phyloP scores from a whole-genome alignment of 148 eudicot genomes.

The Oxyria digyna region DNA sequence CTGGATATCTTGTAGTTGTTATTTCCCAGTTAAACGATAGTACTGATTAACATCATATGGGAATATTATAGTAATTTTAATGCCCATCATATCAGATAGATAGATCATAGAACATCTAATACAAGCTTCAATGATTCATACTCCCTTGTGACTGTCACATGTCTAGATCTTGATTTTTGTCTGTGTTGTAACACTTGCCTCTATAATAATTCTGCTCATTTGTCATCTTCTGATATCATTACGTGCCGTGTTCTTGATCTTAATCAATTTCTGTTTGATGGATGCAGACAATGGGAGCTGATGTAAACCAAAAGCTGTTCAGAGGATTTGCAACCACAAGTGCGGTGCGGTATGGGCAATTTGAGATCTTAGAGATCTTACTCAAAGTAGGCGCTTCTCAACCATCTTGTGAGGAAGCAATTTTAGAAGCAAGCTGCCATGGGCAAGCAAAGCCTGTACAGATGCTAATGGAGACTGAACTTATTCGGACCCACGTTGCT shows the following conservation, averaged over 20 bases:
- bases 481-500: slow-evolving; percentile 68
- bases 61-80: not conserved
- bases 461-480: slow-evolving; percentile 68
- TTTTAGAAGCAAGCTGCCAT: slow-evolving; percentile 72
- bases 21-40: not conserved
- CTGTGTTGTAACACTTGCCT: not conserved
- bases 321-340: slow-evolving; percentile 74
- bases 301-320: slow-evolving; percentile 77
- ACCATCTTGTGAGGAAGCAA: slow-evolving; percentile 92
- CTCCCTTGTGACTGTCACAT: slow-evolving; percentile 1
- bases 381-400: slow-evolving; percentile 89
- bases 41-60: not conserved
- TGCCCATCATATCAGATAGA: not conserved
- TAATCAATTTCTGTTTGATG: slow-evolving; percentile 1
- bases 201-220: not conserved
- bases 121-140: not conserved
- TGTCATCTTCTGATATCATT: not conserved
- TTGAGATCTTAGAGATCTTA: slow-evolving; percentile 64
- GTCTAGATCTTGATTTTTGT: not conserved
- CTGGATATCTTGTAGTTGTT: not conserved
- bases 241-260: not conserved
- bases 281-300: slow-evolving; percentile 60
- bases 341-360: slow-evolving; percentile 75
- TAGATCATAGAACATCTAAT: not conserved
- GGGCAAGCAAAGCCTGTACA: slow-evolving; percentile 48